Evolutionary conservation across 805 yeast species (phyloP), one percentile per base, ranked within the genome.

Genomic region (Saccharomycopsis microspora): DNA sequence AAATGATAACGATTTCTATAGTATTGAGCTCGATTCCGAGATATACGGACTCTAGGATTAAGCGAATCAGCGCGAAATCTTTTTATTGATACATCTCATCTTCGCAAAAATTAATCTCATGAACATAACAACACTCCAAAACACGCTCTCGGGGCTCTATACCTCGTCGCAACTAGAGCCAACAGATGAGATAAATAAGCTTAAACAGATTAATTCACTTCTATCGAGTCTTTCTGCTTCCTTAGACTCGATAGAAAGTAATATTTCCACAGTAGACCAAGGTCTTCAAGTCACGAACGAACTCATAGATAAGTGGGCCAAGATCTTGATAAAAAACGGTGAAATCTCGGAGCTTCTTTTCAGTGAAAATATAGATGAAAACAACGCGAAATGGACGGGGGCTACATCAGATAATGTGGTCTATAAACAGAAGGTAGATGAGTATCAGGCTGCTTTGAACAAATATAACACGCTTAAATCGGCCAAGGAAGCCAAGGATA

Each of bases 281-380:
- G 42, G 46, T 1, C 40, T 52, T 6, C 41, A 47, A 31, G 41
- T 46, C n/a, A 50, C 53, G 2, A 50, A 52, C 39, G 41, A 47
- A 19, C 44, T 52, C 8, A 45, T 50, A 7, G 51, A 50, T 42
- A 46, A 45, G 11, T 52, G 55, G 55, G 49, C 53, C 3, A 45
- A 52, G 31, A 52, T 52, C 9, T 31, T 50, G 27, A 43, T 45
- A 5, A 50, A 52, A 36, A 52, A 43, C 29, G 39, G 44, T n/a
- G 51, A 52, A 32, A 52, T 50, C 27, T 47, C 53, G 3, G 33
- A 41, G 10, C 35, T 52, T n/a, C 37, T 52, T 10, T 32, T 46
- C 6, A 50, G 51, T 34, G 36, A 34, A 34, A 34, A 34, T 34
- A 19, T 19, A 19, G 19, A 19, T 19, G 36, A 34, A n/a, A 19